phyloP scores from a whole-genome alignment of 495 filamentous ascomycete genomes.

The Hypoxylon crocopeplum region DNA sequence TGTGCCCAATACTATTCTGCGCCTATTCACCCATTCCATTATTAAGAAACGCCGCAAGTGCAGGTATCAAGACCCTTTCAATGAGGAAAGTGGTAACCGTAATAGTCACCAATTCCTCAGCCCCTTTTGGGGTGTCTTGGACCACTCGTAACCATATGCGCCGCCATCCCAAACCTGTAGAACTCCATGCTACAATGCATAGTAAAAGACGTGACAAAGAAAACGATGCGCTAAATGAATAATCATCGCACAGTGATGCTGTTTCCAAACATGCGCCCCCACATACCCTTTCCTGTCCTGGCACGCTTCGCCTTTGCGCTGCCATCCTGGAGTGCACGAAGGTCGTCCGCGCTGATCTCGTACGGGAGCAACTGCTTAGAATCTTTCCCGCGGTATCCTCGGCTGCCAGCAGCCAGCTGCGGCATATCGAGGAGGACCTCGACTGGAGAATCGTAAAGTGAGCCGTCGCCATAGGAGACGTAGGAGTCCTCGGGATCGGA shows the following conservation, averaged over 20 bases:
- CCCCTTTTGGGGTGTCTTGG: conserved; percentile 18
- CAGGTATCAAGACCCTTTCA: conserved; percentile 32
- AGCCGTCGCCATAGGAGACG: conserved; percentile 42
- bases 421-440: conserved; percentile 45
- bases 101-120: conserved; percentile 4
- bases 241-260: conserved; percentile 12
- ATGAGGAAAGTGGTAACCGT: conserved; percentile 11
- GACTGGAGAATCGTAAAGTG: conserved; percentile 49
- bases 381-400: conserved; percentile 22
- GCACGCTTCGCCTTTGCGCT: conserved; percentile 47
- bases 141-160: conserved; percentile 23
- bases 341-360: conserved; percentile 54
- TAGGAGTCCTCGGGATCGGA: conserved; percentile 44
- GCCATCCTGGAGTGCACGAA: conserved; percentile 47
- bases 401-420: conserved; percentile 20
- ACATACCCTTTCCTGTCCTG: conserved; percentile 45
- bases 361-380: conserved; percentile 49
- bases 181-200: conserved; percentile 36
- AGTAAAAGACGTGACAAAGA: conserved; percentile 8
- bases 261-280: conserved; percentile 49
- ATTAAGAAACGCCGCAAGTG: conserved; percentile 9
- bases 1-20: neutral
- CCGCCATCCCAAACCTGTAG: conserved; percentile 10
- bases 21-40: conserved; percentile 14
- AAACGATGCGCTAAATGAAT: neutral